Evolutionary conservation across 164 flowering plant genomes (phyloP).

Genomic region (Kalanchoe fedtschenkoi): DNA sequence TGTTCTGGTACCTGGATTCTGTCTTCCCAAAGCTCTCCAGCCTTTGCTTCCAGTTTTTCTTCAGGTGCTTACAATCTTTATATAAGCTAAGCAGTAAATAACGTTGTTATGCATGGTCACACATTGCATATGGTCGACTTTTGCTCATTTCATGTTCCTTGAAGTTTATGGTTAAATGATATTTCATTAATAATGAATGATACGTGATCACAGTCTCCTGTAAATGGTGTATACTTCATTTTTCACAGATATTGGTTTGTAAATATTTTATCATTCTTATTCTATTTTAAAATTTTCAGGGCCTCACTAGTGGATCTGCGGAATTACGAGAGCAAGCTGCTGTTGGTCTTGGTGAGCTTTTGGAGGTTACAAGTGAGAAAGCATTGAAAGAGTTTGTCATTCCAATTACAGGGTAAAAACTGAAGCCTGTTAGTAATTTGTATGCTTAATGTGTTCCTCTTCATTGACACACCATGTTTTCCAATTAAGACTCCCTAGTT

Average conservation of each 20-base stretch:
- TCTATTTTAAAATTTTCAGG: slow-evolving; percentile 29
- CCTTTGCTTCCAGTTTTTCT: slow-evolving; percentile 93
- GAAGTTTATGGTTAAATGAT: background rate
- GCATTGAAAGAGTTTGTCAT: slow-evolving; percentile 82
- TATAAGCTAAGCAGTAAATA: background rate
- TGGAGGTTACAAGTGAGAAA: slow-evolving; percentile 94
- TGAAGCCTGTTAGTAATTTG: background rate
- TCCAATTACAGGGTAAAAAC: slow-evolving; percentile 85
- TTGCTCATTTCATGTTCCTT: background rate
- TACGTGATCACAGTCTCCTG: background rate
- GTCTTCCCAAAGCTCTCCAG: slow-evolving; percentile 92
- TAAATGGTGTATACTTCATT: background rate
- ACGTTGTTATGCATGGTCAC: background rate
- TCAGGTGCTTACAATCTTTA: slow-evolving; percentile 38
- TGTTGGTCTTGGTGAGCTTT: slow-evolving; percentile 87
- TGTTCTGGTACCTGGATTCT: slow-evolving; percentile 82
- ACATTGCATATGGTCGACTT: background rate
- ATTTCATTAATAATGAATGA: background rate
- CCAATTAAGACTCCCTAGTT: background rate
- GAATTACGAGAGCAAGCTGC: slow-evolving; percentile 98
- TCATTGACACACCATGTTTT: background rate
- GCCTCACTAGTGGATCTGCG: slow-evolving; percentile 90
- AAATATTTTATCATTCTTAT: background rate
- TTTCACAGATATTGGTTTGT: background rate
- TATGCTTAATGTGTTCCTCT: background rate